phyloP scores from a whole-genome alignment of 2,329 filamentous ascomycete genomes.

The Dryadomyces quercus-mongolicae region DNA sequence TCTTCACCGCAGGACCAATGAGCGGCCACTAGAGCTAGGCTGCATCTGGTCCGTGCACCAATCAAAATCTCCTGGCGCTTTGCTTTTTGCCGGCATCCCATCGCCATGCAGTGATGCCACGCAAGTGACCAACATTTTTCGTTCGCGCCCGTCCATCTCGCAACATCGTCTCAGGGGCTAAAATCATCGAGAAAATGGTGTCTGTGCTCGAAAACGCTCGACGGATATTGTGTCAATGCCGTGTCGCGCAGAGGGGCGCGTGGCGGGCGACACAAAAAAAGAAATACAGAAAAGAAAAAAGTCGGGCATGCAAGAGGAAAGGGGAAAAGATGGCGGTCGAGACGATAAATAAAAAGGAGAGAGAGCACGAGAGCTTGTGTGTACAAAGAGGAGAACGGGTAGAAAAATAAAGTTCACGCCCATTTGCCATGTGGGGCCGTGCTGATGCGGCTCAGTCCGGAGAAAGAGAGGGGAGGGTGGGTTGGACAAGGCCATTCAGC shows the following conservation, averaged over 20 bases:
- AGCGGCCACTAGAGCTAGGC: not conserved
- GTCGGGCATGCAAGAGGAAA: too few species aligned
- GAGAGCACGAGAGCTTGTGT: not conserved
- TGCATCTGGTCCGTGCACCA: constrained; percentile 3
- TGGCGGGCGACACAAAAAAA: too few species aligned
- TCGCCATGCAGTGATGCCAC: not conserved
- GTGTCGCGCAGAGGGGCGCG: not conserved
- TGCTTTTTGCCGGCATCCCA: not conserved
- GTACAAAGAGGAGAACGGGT: not conserved
- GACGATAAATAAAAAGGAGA: constrained; percentile 2
- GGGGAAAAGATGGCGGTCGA: not conserved
- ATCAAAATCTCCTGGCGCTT: not conserved
- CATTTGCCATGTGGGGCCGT: constrained; percentile 12
- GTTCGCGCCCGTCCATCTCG: not conserved
- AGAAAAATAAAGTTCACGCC: constrained; percentile 9
- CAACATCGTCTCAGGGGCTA: too few species aligned
- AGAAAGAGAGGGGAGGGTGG: constrained; percentile 1
- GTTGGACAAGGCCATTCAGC: constrained; percentile 1
- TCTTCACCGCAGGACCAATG: not conserved
- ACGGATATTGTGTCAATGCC: too few species aligned
- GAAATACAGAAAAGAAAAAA: not conserved
- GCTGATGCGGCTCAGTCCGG: constrained; percentile 11
- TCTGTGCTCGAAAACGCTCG: too few species aligned
- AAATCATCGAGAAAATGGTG: not conserved
- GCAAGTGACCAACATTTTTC: not conserved